Conservation (phyloP, 129 eudicot species). For the Heracleum sosnowskyi region DNA sequence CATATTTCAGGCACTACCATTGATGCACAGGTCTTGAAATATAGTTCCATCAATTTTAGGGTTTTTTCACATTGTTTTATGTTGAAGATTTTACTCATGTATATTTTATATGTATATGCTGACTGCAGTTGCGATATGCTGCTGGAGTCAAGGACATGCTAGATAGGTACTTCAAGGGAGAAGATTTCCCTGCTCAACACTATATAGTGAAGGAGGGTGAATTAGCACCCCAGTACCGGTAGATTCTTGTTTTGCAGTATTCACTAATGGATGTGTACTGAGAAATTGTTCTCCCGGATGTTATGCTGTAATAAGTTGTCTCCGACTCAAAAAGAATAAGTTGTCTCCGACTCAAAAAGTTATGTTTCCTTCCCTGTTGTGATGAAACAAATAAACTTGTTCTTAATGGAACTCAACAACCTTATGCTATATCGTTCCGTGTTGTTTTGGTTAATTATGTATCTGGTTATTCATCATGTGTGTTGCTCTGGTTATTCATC, state of each 20-base stretch:
- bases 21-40: slow-evolving; percentile 69
- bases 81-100: background rate
- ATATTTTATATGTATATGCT: background rate
- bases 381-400: background rate
- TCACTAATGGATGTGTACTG: background rate
- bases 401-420: background rate
- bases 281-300: background rate
- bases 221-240: slow-evolving; percentile 87
- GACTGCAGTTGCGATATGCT: slow-evolving; percentile 71
- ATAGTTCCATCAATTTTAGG: background rate
- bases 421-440: background rate
- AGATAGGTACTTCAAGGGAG: slow-evolving; percentile 92
- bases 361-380: background rate
- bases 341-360: background rate
- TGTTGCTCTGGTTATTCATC: background rate
- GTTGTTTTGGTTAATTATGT: background rate
- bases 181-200: slow-evolving; percentile 73
- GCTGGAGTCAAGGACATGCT: slow-evolving; percentile 94
- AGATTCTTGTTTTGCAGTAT: slow-evolving; percentile 4
- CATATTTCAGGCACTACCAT: slow-evolving; percentile 98
- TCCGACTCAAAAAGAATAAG: slow-evolving; percentile 6
- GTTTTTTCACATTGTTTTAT: background rate
- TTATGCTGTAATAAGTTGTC: slow-evolving; percentile 14
- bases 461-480: background rate
- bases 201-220: slow-evolving; percentile 98